A percentile compares a stretch with the other conserved stretches of the same genome.
phyloP scores from a whole-genome alignment of 2,329 filamentous ascomycete genomes.

The Fusarium goolgardi region DNA sequence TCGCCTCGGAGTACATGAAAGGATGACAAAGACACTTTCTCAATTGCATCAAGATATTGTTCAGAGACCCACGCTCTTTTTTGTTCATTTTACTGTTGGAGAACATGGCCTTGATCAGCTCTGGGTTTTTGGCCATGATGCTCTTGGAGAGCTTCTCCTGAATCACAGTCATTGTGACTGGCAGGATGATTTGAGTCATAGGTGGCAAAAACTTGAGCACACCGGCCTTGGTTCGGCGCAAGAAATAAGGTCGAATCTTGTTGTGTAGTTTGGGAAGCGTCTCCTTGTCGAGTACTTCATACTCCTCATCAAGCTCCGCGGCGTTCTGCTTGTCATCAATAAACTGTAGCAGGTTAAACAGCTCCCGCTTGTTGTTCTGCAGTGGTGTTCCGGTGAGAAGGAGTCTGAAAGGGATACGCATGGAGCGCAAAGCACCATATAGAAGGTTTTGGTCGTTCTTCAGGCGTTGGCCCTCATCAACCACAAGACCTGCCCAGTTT shows the following conservation, averaged over 20 bases:
- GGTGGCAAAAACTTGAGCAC: constrained; percentile 92
- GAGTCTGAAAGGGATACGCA: constrained; percentile 85
- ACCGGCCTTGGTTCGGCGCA: constrained; percentile 85
- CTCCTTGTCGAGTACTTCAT: constrained; percentile 81
- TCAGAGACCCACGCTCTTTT: constrained; percentile 81
- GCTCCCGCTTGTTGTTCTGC: constrained; percentile 93
- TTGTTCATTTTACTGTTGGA: constrained; percentile 73
- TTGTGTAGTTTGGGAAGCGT: constrained; percentile 85
- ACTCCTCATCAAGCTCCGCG: constrained; percentile 78
- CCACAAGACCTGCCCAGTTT: constrained; percentile 87
- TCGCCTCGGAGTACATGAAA: constrained; percentile 89
- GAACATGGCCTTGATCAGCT: constrained; percentile 89
- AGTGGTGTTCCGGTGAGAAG: constrained; percentile 91
- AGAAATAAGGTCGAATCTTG: constrained; percentile 78
- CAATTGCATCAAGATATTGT: constrained; percentile 95
- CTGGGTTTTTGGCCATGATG: constrained; percentile 89
- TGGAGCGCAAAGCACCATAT: constrained; percentile 77
- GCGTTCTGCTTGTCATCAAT: constrained; percentile 80
- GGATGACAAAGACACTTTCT: constrained; percentile 96
- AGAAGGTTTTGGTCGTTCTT: constrained; percentile 92
- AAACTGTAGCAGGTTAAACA: constrained; percentile 98
- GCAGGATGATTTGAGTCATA: constrained; percentile 94
- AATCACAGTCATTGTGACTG: constrained; percentile 92
- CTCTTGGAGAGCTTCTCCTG: constrained; percentile 96
- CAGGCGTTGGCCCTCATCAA: constrained; percentile 94